phyloP scores from a whole-genome alignment of 352 stramenopile genomes.

The Phytophthora citrophthora region DNA sequence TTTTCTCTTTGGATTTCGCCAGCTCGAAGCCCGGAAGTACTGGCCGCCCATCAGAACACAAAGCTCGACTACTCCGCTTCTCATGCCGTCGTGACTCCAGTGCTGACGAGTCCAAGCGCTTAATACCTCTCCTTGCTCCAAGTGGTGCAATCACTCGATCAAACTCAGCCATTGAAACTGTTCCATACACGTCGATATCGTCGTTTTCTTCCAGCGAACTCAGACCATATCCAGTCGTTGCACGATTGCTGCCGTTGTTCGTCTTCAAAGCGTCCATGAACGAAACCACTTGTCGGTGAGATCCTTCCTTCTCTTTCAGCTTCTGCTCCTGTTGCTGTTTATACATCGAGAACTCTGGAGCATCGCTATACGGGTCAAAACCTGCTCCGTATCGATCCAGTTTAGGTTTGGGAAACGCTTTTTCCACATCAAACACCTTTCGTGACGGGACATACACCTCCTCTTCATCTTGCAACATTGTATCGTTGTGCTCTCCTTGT shows the following conservation, averaged over 20 bases:
- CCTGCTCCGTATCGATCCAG: constrained; percentile 77
- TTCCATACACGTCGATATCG: constrained; percentile 83
- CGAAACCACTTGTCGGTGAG: constrained; percentile 63
- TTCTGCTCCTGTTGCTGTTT: constrained; percentile 47
- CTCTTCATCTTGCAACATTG: constrained; percentile 27
- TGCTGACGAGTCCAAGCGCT: constrained; percentile 42
- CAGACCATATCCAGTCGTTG: constrained; percentile 63
- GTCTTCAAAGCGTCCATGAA: constrained; percentile 74
- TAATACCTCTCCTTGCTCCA: constrained; percentile 25
- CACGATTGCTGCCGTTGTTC: constrained; percentile 41
- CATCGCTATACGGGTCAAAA: constrained; percentile 79
- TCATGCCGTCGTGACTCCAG: constrained; percentile 38
- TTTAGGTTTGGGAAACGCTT: constrained; percentile 72
- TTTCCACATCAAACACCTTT: constrained; percentile 58
- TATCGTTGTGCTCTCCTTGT: constrained; percentile 8
- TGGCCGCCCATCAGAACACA: constrained; percentile 68
- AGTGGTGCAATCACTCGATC: constrained; percentile 62
- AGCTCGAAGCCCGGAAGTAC: constrained; percentile 69
- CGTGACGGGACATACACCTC: constrained; percentile 63
- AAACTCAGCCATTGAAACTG: constrained; percentile 68
- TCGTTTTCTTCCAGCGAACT: constrained; percentile 86
- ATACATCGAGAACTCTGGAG: constrained; percentile 71
- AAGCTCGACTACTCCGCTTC: constrained; percentile 20
- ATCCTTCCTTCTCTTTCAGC: constrained; percentile 26
- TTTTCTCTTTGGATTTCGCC: constrained; percentile 43